These are phyloP conservation scores for Neurospora sp. DNA, from an alignment of 495 filamentous ascomycete species.

Conservation along the genomic window DNA sequence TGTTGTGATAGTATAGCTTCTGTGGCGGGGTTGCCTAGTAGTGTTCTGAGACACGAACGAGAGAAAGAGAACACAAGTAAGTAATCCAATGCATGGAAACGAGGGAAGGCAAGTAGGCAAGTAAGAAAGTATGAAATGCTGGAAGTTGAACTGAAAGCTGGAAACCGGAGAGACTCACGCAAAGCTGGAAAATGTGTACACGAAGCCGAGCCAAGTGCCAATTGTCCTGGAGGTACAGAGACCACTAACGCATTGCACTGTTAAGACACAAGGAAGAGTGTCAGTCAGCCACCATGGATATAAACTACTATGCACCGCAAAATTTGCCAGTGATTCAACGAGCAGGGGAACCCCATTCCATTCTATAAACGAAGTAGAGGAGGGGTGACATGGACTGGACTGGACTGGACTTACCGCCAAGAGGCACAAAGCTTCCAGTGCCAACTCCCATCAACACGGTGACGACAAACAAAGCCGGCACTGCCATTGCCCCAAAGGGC, in stretches of 20 bases:
- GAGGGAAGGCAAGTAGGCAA: too few relatives aligned
- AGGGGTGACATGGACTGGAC: neutral
- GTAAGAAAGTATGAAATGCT: too few relatives aligned
- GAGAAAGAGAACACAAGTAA: too few relatives aligned
- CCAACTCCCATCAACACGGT: conserved; percentile 19
- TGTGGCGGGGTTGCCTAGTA: conserved; percentile 19
- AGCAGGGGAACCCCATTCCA: neutral
- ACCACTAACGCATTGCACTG: conserved; percentile 20
- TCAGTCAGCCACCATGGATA: neutral
- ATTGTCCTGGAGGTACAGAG: conserved; percentile 13
- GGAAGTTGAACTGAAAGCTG: too few relatives aligned
- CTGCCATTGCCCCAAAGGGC: conserved; percentile 11
- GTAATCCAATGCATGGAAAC: too few relatives aligned
- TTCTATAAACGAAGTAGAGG: neutral
- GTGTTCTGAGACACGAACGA: neutral
- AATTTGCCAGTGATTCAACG: neutral
- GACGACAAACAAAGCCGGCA: conserved; percentile 13
- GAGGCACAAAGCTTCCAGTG: conserved; percentile 20
- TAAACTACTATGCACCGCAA: neutral
- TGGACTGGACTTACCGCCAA: conserved; percentile 13
- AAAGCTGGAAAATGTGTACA: conserved; percentile 17
- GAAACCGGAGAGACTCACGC: neutral
- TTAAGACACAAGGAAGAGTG: neutral
- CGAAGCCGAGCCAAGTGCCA: conserved; percentile 20
- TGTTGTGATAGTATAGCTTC: conserved; percentile 11